Evolutionary conservation across 2,329 filamentous ascomycete genomes (phyloP), one percentile per base, ranked within the genome.

Genomic region (Penicillium digitatum): DNA sequence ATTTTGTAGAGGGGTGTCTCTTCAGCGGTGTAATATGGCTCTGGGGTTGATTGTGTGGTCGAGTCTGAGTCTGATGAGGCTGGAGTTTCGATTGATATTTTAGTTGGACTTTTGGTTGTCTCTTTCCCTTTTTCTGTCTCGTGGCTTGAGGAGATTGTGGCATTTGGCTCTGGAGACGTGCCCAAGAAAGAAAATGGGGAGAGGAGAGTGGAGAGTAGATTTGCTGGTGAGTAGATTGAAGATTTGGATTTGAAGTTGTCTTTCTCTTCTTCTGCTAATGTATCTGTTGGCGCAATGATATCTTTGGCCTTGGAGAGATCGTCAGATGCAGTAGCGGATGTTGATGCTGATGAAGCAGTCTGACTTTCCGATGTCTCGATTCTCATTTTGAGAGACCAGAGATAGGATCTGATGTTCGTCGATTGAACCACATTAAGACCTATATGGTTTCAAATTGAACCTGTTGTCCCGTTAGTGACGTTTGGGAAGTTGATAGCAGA

Each of bases 1-100:
- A 39, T 57, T 52, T 69, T 70, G 55, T 70, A 68, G 0, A 55
- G 58, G 0, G 69, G 69, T 14, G 66, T 62, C 27, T 66, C 51
- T 14, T 57, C 40, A 1, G 68, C 62, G 3, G 55, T 45, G 52
- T 68, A 70, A 46, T 65, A 61, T 43, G 69, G 60, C 14, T 59
- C 48, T 35, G 63, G 61, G n/a, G 27, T 40, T 38, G 44, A 12
- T 3, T 44, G 18, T 43, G 49, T 22, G 3, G 34, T 7, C 18
- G 44, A 18, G n/a, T 29, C 14, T 48, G 37, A 27, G 10, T 14
- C 26, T 16, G 22, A 2, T 48, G 37, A 27, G 10, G n/a, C 26
- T 16, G 22, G 3, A 6, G 16, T 10, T 24, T 49, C 46, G 3
- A 43, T 43, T 40, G 24, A 49, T 32, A 53, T 56, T 22, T 53